phyloP scores from a whole-genome alignment of 2,329 filamentous ascomycete genomes.

The Periglandula ipomoeae region DNA sequence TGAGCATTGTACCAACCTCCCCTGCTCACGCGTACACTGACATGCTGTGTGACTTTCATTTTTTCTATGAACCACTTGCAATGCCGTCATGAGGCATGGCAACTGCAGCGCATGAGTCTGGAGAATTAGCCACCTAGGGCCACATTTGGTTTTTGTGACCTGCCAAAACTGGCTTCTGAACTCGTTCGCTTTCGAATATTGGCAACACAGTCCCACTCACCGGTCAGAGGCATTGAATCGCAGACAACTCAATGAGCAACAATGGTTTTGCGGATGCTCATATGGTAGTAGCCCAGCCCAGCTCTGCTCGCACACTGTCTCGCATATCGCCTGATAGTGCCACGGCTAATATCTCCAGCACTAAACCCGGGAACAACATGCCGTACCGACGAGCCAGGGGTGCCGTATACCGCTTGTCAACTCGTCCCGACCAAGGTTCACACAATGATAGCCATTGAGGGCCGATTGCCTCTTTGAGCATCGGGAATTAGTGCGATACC shows the following conservation, averaged over 20 bases:
- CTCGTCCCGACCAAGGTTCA: too few species aligned
- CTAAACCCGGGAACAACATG: neutral
- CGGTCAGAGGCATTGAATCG: neutral
- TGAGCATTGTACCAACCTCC: neutral
- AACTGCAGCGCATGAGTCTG: neutral
- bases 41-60: too few species aligned
- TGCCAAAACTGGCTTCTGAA: neutral
- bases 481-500: too few species aligned
- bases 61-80: neutral
- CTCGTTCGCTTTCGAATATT: neutral
- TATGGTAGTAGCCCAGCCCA: neutral
- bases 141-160: neutral
- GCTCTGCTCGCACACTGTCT: neutral
- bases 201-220: conserved; percentile 1
- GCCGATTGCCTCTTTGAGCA: too few species aligned
- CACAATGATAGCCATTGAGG: too few species aligned
- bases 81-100: neutral
- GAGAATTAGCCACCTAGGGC: neutral
- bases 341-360: neutral
- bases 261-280: neutral
- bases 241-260: neutral
- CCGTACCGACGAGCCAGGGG: neutral
- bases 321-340: neutral
- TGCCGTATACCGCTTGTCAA: neutral
- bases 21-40: too few species aligned